Conservation (phyloP, 1,139 yeast species). For the Sugiyamaella novakii region DNA sequence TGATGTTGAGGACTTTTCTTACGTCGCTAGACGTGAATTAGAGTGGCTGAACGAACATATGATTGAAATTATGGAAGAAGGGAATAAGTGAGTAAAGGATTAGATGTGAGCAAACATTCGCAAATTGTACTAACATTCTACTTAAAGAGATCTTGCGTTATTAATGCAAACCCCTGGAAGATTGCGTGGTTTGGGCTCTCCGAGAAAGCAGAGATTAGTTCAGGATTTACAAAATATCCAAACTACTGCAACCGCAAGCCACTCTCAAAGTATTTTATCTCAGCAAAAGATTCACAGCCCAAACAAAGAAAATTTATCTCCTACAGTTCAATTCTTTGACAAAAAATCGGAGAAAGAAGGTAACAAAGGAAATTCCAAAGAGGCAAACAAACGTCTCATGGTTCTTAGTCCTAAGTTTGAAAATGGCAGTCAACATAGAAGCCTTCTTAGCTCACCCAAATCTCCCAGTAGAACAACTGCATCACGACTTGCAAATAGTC, state of each 20-base stretch:
- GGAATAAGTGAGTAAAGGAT: slow-evolving; percentile 7
- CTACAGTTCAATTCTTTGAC: background rate
- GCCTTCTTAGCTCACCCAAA: background rate
- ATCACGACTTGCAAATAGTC: background rate
- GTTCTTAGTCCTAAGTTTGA: slow-evolving; percentile 11
- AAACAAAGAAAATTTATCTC: slow-evolving; percentile 9
- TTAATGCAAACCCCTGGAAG: slow-evolving; percentile 12
- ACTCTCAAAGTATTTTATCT: background rate
- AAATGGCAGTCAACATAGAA: slow-evolving; percentile 5
- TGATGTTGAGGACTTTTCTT: slow-evolving; percentile 46
- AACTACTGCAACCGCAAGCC: background rate
- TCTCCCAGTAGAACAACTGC: background rate
- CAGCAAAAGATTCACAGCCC: background rate
- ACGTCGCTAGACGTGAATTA: slow-evolving; percentile 44
- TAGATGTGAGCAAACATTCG: background rate
- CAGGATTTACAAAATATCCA: background rate
- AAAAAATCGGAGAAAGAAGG: background rate
- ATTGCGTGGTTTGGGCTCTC: slow-evolving; percentile 1
- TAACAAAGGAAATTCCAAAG: background rate
- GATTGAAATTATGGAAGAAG: slow-evolving; percentile 31
- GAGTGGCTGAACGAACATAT: slow-evolving; percentile 47
- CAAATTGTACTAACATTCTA: background rate
- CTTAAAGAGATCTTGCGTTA: slow-evolving; percentile 4
- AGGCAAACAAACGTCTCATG: background rate
- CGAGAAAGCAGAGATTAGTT: slow-evolving; percentile 4